Conservation (phyloP, 1,139 yeast species). For the Yamadazyma friedrichii region DNA sequence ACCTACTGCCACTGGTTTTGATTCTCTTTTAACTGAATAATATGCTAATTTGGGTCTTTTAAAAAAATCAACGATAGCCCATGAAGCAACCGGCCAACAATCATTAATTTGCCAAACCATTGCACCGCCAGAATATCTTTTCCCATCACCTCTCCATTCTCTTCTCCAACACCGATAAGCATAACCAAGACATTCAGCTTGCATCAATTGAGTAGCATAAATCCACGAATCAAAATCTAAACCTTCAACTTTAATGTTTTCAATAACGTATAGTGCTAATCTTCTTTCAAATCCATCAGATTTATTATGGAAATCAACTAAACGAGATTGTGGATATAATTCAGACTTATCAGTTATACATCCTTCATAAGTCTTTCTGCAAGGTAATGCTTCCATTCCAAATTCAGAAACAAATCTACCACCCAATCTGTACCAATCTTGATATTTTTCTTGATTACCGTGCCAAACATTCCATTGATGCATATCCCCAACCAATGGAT, state of each 20-base stretch:
- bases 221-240: constrained; percentile 40
- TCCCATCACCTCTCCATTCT: constrained; percentile 37
- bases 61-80: constrained; percentile 44
- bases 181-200: constrained; percentile 45
- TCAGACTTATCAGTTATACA: constrained; percentile 30
- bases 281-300: constrained; percentile 45
- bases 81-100: constrained; percentile 49
- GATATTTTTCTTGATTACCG: constrained; percentile 41
- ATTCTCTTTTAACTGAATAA: constrained; percentile 45
- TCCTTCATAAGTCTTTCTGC: constrained; percentile 21
- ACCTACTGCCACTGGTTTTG: constrained; percentile 32
- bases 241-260: constrained; percentile 30
- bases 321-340: constrained; percentile 33
- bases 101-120: constrained; percentile 52
- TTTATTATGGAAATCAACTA: constrained; percentile 39
- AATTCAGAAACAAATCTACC: constrained; percentile 48
- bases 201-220: constrained; percentile 49
- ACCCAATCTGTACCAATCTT: constrained; percentile 34
- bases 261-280: constrained; percentile 43
- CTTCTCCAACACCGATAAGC: constrained; percentile 48
- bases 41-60: constrained; percentile 42
- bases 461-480: constrained; percentile 55
- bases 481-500: constrained; percentile 38
- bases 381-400: constrained; percentile 45
- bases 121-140: constrained; percentile 36